A percentile compares a stretch with the other conserved stretches of the same genome.
Evolutionary conservation across 352 stramenopile genomes (phyloP).

Genomic region (Globisporangium viniferum): DNA sequence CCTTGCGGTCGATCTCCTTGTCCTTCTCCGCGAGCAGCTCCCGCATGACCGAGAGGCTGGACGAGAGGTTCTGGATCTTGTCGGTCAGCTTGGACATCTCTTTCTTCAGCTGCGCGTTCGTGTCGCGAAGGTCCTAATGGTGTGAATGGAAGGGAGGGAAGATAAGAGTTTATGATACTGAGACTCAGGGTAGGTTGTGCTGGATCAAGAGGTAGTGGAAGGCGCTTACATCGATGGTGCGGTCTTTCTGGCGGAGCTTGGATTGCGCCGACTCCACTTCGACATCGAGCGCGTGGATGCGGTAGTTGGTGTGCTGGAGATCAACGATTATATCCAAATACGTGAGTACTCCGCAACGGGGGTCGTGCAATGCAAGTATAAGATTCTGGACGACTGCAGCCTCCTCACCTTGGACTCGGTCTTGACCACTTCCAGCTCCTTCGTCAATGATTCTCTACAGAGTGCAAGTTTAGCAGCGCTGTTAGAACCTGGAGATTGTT

Average conservation of each 20-base stretch:
- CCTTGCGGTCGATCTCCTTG: slow-evolving; percentile 54
- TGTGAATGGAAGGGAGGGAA: not conserved
- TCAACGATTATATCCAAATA: not conserved
- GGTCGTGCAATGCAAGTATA: no score
- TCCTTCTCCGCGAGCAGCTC: slow-evolving; percentile 61
- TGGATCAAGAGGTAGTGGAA: not conserved
- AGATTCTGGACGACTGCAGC: no score
- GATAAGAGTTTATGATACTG: no score
- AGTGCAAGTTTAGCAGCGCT: not conserved
- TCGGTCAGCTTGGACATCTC: slow-evolving; percentile 50
- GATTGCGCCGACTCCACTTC: slow-evolving; percentile 72
- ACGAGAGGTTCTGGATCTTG: slow-evolving; percentile 45
- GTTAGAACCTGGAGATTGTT: not conserved
- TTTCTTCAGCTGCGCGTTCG: slow-evolving; percentile 60
- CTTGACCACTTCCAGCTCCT: no score
- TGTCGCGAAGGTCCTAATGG: slow-evolving; percentile 54
- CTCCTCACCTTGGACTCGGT: no score
- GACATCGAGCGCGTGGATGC: slow-evolving; percentile 69
- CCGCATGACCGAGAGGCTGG: slow-evolving; percentile 43
- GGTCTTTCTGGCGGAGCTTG: slow-evolving; percentile 74
- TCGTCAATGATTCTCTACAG: slow-evolving; percentile 33
- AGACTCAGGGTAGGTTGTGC: not conserved
- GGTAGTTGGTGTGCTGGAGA: slow-evolving; percentile 60
- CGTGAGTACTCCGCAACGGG: slow-evolving; percentile 10
- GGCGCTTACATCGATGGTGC: slow-evolving; percentile 39